These are phyloP conservation scores for Jasminum sambac DNA, from an alignment of 257 asterid genomes.

Conservation along the genomic window DNA sequence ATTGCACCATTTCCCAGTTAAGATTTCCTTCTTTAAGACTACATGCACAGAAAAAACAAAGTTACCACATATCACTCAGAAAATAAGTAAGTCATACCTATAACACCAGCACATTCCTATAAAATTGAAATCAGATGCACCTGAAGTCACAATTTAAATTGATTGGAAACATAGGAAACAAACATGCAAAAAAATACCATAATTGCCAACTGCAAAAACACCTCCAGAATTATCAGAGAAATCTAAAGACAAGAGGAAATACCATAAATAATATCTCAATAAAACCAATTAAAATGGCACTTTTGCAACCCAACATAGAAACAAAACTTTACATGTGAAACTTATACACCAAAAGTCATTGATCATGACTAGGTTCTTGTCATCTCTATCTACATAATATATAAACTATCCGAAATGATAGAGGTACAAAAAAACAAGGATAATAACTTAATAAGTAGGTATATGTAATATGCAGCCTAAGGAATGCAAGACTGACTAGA, in stretches of 20 bases:
- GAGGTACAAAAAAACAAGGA: too few relatives aligned
- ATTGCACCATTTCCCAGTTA: conserved; percentile 88
- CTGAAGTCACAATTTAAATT: conserved; percentile 8
- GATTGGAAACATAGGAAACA: not conserved
- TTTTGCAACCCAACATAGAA: not conserved
- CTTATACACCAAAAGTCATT: not conserved
- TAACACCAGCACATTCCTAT: conserved; percentile 16
- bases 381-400: not conserved
- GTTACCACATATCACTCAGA: conserved; percentile 17
- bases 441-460: too few relatives aligned
- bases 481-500: not conserved
- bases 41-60: conserved; percentile 24
- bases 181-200: not conserved
- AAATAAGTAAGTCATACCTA: not conserved
- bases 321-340: not conserved
- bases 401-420: not conserved
- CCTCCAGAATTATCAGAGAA: not conserved
- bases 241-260: not conserved
- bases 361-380: not conserved
- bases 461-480: not conserved
- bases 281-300: not conserved
- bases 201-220: not conserved
- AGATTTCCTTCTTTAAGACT: conserved; percentile 97
- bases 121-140: conserved; percentile 14
- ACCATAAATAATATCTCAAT: not conserved